Conservation (phyloP, 2,329 filamentous ascomycete genomes). For the Lachnellula arida region DNA sequence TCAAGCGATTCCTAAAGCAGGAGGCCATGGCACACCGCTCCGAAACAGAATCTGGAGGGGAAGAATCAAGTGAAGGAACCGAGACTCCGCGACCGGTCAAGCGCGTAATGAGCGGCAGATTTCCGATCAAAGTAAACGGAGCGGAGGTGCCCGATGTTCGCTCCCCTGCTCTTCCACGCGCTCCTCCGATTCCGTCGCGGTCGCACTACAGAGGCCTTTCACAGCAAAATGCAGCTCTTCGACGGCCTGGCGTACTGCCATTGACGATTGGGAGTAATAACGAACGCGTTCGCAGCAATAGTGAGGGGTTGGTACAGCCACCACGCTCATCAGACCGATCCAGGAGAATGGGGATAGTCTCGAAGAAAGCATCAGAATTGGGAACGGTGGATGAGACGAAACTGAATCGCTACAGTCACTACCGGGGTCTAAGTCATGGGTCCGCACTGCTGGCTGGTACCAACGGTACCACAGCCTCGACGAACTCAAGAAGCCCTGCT, state of each 20-base stretch:
- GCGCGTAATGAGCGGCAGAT: constrained; percentile 59
- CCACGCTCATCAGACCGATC: constrained; percentile 47
- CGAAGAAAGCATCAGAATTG: constrained; percentile 55
- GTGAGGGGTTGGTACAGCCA: constrained; percentile 53
- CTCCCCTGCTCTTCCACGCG: constrained; percentile 61
- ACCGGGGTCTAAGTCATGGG: constrained; percentile 62
- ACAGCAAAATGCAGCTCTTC: constrained; percentile 57
- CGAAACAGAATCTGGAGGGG: constrained; percentile 52
- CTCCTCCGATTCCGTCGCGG: constrained; percentile 73
- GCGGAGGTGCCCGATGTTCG: constrained; percentile 62
- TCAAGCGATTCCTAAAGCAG: constrained; percentile 56
- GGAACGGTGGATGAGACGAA: constrained; percentile 59
- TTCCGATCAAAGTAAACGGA: constrained; percentile 69
- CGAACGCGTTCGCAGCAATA: constrained; percentile 63
- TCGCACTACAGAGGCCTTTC: constrained; percentile 77
- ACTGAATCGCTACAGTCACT: constrained; percentile 61
- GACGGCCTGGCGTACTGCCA: constrained; percentile 71
- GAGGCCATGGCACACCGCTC: constrained; percentile 44
- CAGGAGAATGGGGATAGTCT: constrained; percentile 60
- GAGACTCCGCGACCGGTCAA: constrained; percentile 72
- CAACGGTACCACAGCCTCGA: constrained; percentile 24
- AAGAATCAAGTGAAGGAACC: constrained; percentile 66
- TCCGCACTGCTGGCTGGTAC: constrained; percentile 56
- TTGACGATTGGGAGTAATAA: constrained; percentile 62
- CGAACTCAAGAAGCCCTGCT: constrained; percentile 43